These are phyloP conservation scores for Ustilago esculenta DNA, from an alignment of 1,284 basidiomycete species.

Conservation along the genomic window DNA sequence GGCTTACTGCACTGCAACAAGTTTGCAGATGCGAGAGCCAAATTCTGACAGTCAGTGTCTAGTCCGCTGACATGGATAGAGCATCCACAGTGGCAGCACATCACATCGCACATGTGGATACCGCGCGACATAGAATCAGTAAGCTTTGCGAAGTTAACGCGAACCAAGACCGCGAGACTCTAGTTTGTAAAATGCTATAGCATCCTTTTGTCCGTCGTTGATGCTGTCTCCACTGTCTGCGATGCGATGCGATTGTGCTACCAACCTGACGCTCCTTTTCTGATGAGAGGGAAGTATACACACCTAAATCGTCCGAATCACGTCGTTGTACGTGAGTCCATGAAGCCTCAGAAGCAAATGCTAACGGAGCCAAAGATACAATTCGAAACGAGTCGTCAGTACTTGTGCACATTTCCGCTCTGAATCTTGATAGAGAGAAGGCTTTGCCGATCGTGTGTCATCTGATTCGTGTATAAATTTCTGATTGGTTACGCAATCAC, in stretches of 20 bases:
- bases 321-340: too few relatives aligned
- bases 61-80: too few relatives aligned
- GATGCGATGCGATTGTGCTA: slow-evolving; percentile 1
- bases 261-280: too few relatives aligned
- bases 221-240: slow-evolving; percentile 3
- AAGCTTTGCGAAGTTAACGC: slow-evolving; percentile 57
- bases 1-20: too few relatives aligned
- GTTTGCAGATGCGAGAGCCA: too few relatives aligned
- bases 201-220: slow-evolving; percentile 39
- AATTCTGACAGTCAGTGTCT: too few relatives aligned
- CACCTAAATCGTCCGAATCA: background rate
- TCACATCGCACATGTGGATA: background rate
- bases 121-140: slow-evolving; percentile 41
- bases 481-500: slow-evolving; percentile 48
- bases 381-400: too few relatives aligned
- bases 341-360: too few relatives aligned
- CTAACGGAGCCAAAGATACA: too few relatives aligned
- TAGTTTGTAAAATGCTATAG: slow-evolving; percentile 58
- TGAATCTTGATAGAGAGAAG: background rate
- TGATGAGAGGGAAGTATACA: too few relatives aligned
- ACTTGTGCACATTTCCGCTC: too few relatives aligned
- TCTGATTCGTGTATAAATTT: slow-evolving; percentile 54
- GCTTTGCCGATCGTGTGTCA: slow-evolving; percentile 17
- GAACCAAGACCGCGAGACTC: slow-evolving; percentile 64
- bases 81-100: background rate